A percentile compares a stretch with the other conserved stretches of the same genome.
Conservation (phyloP, 345 rosid genomes). For the Schrenkiella parvula region DNA sequence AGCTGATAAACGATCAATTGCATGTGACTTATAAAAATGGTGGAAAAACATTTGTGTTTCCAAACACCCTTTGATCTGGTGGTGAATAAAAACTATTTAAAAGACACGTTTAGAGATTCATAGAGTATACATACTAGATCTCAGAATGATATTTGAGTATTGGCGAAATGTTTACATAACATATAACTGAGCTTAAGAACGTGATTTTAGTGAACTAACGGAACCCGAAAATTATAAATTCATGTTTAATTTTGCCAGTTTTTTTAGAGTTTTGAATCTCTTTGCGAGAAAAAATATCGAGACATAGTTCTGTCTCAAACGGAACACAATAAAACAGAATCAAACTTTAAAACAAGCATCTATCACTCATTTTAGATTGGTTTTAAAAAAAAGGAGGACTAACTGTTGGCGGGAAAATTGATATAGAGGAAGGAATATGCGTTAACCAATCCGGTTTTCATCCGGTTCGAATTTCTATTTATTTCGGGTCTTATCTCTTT, state of each 20-base stretch:
- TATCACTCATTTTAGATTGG: not conserved
- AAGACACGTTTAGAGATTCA: not conserved
- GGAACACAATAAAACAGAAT: no score
- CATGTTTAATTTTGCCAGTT: no score
- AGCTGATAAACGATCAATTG: constrained; percentile 65
- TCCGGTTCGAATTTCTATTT: not conserved
- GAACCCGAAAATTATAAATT: no score
- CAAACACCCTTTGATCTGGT: not conserved
- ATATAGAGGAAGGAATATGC: not conserved
- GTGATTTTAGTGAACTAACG: no score
- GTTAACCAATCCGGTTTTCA: constrained; percentile 7
- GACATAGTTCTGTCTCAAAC: no score
- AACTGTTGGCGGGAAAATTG: not conserved
- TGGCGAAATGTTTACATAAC: not conserved
- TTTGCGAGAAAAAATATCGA: no score
- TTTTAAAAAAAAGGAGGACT: not conserved
- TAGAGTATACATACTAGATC: not conserved
- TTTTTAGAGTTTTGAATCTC: no score
- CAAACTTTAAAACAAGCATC: not conserved
- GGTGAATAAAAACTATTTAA: not conserved
- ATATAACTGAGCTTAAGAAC: not conserved
- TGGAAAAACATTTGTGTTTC: not conserved
- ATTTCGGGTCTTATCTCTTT: constrained; percentile 15
- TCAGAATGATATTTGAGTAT: not conserved
- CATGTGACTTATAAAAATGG: constrained; percentile 36